Evolutionary conservation across 805 yeast genomes (phyloP), one percentile per base, ranked within the genome.

Genomic region (Candida tibetensis): DNA sequence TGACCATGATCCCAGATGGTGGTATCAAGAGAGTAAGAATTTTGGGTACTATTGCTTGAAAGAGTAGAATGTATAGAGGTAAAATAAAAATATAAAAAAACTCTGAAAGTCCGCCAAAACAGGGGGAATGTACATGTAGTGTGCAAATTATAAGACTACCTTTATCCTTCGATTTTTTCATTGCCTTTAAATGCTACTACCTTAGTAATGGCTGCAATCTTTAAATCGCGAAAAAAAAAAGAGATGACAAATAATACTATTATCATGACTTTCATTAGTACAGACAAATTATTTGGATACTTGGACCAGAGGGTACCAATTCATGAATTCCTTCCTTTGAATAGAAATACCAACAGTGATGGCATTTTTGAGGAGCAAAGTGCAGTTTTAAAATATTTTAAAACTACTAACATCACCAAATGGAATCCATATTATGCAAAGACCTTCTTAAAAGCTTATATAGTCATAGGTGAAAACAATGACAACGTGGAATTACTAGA

Each of bases 1-100:
- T 91, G 49, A 79, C 85, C 7, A 83, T 91, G 60, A 84, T 89
- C 47, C 99, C 99, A 16, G 99, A 91, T 57, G 99, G 99, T 34
- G 99, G 99, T 44, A 87, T 89, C 39, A 91, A 91, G 71, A 77
- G 99, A 58, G 65, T 91, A 27, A 77, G 95, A 48, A 93, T 90
- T 18, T 76, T 78, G 52, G 98, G 97, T 29, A 69, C 68, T 22
- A 58, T 64, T 35, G 61, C 48, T 21, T 39, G 32, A 15, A 15
- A 14, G 28, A 9, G 16, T 26, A 4, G 19, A 17, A 34, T 17
- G 26, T 18, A 28, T 16, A 17, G n/a, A n/a, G 12, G 19, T 4
- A 7, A 3, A 22, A 27, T 1, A 28, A 5, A n/a, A n/a, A 13
- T 17, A 12, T 17, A 12, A 5, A 4, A 19, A 10, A 14, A 22